Evolutionary conservation across 192 early-diverging fungal species (phyloP).

Genomic region (Mortierella hygrophila): DNA sequence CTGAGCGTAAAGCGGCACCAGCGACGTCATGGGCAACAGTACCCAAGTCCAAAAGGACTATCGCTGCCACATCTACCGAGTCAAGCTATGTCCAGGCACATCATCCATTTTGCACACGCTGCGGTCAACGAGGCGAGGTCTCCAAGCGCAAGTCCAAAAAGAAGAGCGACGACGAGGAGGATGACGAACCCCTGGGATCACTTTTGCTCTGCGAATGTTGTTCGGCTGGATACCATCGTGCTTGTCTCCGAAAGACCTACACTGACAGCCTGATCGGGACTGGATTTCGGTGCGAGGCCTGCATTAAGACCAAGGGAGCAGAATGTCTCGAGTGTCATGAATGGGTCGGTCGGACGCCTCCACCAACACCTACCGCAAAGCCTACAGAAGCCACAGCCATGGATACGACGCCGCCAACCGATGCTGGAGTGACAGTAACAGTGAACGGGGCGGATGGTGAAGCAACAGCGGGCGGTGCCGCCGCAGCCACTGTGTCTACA

Average conservation of each 20-base stretch:
- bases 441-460: not conserved
- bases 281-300: conserved; percentile 52
- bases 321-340: conserved; percentile 50
- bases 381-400: not conserved
- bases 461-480: not conserved
- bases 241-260: conserved; percentile 41
- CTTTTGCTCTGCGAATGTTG: conserved; percentile 57
- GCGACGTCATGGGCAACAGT: conserved; percentile 9
- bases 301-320: conserved; percentile 48
- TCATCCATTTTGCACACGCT: conserved; percentile 49
- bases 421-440: too few relatives aligned
- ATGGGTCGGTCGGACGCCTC: conserved; percentile 29
- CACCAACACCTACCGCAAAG: not conserved
- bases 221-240: conserved; percentile 45
- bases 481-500: not conserved
- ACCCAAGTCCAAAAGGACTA: conserved; percentile 38
- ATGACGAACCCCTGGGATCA: conserved; percentile 46
- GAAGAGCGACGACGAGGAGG: conserved; percentile 53
- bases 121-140: conserved; percentile 46
- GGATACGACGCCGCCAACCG: not conserved
- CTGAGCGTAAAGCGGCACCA: conserved; percentile 20
- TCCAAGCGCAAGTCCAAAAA: conserved; percentile 52
- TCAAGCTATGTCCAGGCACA: conserved; percentile 48
- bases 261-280: conserved; percentile 32
- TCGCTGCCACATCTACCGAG: conserved; percentile 41